Conservation (phyloP, 2,329 filamentous ascomycete genomes). For the Trichoderma koningiopsis region DNA sequence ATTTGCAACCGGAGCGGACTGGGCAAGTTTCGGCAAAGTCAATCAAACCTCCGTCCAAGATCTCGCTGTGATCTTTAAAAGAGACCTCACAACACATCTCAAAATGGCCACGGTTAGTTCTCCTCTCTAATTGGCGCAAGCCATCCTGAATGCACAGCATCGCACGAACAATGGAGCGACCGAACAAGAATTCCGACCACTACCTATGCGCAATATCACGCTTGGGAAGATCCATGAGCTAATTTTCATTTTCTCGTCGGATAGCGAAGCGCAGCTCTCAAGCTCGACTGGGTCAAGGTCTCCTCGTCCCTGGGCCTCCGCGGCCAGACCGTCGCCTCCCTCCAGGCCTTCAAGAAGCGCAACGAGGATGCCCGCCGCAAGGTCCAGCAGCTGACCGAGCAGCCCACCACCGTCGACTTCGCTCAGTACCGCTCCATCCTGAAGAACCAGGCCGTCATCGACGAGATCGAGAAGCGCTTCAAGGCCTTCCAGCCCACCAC, state of each 20-base stretch:
- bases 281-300: conserved; percentile 98
- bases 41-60: conserved; percentile 48
- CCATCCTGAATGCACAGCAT: not conserved
- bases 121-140: conserved; percentile 36
- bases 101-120: conserved; percentile 66
- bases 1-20: conserved; percentile 34
- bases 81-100: conserved; percentile 53
- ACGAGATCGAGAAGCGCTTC: conserved; percentile 98
- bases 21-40: conserved; percentile 50
- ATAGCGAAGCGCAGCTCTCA: conserved; percentile 96
- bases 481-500: conserved; percentile 85
- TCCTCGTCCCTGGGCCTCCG: conserved; percentile 92
- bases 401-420: conserved; percentile 88
- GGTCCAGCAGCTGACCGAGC: conserved; percentile 79
- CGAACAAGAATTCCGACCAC: not conserved
- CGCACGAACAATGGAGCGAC: not conserved
- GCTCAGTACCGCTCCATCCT: conserved; percentile 84
- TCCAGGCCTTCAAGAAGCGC: conserved; percentile 98
- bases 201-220: conserved; percentile 27
- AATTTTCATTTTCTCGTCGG: conserved; percentile 49
- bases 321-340: conserved; percentile 87
- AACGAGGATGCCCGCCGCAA: conserved; percentile 98
- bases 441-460: conserved; percentile 93
- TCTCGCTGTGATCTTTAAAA: conserved; percentile 51
- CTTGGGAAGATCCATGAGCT: conserved; percentile 48